Conservation (phyloP, 257 asterid genomes). For the Solanum piurae region DNA sequence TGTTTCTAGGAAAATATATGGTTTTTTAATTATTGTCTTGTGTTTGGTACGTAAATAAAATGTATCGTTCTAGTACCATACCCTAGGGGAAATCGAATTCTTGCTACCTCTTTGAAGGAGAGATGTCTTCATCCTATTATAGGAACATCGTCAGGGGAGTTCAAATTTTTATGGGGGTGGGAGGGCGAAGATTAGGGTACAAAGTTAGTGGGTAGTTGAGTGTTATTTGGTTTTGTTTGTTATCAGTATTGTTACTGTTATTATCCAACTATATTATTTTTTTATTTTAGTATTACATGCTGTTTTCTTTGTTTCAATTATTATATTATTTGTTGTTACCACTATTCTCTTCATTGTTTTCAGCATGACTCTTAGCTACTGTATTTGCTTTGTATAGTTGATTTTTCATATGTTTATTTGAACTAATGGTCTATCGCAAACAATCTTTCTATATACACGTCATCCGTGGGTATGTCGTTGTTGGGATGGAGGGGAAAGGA, state of each 20-base stretch:
- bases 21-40: too few relatives aligned
- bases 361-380: neutral
- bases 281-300: neutral
- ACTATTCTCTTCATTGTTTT: too few relatives aligned
- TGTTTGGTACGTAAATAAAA: neutral
- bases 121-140: neutral
- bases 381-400: too few relatives aligned
- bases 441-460: too few relatives aligned
- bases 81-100: neutral
- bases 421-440: too few relatives aligned
- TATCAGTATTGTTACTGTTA: neutral
- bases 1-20: neutral
- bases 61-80: neutral
- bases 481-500: neutral
- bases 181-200: neutral
- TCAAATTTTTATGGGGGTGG: neutral
- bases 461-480: neutral
- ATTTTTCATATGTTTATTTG: neutral
- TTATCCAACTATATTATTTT: too few relatives aligned
- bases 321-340: too few relatives aligned
- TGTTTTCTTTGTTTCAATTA: neutral
- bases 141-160: too few relatives aligned
- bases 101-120: neutral
- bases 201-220: neutral
- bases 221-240: fast-evolving